Evolutionary conservation across 2,329 filamentous ascomycete genomes (phyloP), one percentile per base, ranked within the genome.

Genomic region (Calonectria crousiana): DNA sequence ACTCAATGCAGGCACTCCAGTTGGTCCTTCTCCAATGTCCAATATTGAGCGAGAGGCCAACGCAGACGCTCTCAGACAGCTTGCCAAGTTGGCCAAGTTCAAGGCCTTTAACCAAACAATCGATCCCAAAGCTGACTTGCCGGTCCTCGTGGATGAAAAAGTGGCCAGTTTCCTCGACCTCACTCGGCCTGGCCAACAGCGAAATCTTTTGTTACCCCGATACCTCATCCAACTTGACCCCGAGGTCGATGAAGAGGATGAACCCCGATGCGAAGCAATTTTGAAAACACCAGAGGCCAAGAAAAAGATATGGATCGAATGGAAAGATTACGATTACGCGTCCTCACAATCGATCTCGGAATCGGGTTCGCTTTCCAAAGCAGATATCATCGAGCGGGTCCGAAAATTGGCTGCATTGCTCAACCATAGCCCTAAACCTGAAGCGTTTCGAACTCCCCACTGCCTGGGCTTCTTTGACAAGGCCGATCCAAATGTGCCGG

Each of bases 391-490:
- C 28, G 84, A 88, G 38, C 81, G 87, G 28, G 86, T 89, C 2
- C 81, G 83, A n/a, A 88, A 87, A 74, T 82, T 90, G 9, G 87
- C 87, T n/a, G 84, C 85, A 6, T 79, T 90, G 23, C 82, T 90
- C 9, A 85, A 88, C 71, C 86, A 88, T 74, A 84, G 80, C 6
- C 86, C 87, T 2, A 89, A 89, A 62, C 88, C 88, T 1, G 84
- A 87, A 62, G 86, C 86, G 0, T 90, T 90, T 74, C 81, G 87
- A 18, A 87, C 88, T 4, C 88, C 88, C 4, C 86, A 88, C 53
- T 90, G 89, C 70, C 80, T 90, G 0, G 89, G 88, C 8, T 90
- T 87, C 78, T 89, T 89, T 56, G 84, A 89, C 78, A 87, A 88
- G 76, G 84, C 82, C 11, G 82, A 85, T n/a, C 80, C 83, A 4